A percentile compares a stretch with the other conserved stretches of the same genome.
These are phyloP conservation scores for Kalanchoe fedtschenkoi DNA, from an alignment of 164 flowering plant genomes.

Conservation along the genomic window DNA sequence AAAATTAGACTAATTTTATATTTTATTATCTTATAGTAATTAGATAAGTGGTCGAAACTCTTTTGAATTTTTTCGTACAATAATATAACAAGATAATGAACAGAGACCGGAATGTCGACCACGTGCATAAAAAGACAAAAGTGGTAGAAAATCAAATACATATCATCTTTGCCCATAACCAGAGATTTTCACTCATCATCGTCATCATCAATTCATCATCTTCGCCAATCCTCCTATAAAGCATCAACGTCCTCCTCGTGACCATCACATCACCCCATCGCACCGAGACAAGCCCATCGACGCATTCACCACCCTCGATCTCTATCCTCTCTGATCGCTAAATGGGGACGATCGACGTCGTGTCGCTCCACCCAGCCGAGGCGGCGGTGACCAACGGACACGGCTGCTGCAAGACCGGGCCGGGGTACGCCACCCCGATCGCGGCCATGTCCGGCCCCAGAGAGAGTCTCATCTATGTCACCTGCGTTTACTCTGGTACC, in stretches of 20 bases:
- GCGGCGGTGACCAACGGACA: neutral
- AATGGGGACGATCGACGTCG: conserved; percentile 25
- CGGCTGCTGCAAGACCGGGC: conserved; percentile 52
- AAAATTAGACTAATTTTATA: too few relatives aligned
- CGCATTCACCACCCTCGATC: too few relatives aligned
- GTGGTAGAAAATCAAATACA: neutral
- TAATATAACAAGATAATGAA: too few relatives aligned
- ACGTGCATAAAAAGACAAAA: neutral
- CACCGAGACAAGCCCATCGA: neutral
- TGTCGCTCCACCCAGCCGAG: conserved; percentile 12
- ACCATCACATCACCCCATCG: too few relatives aligned
- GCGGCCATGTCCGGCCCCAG: conserved; percentile 88
- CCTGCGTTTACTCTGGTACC: conserved; percentile 71
- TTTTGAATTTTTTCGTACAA: too few relatives aligned
- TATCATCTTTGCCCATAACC: too few relatives aligned
- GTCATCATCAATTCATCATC: too few relatives aligned
- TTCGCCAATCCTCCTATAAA: too few relatives aligned
- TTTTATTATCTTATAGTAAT: too few relatives aligned
- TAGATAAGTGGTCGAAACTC: too few relatives aligned
- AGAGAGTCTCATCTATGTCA: conserved; percentile 66
- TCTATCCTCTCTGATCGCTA: neutral
- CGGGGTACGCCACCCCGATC: conserved; percentile 76
- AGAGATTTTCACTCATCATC: too few relatives aligned
- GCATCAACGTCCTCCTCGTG: too few relatives aligned
- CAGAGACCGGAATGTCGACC: neutral